phyloP scores from a whole-genome alignment of 441 rosid genomes.

The Croton setiger region DNA sequence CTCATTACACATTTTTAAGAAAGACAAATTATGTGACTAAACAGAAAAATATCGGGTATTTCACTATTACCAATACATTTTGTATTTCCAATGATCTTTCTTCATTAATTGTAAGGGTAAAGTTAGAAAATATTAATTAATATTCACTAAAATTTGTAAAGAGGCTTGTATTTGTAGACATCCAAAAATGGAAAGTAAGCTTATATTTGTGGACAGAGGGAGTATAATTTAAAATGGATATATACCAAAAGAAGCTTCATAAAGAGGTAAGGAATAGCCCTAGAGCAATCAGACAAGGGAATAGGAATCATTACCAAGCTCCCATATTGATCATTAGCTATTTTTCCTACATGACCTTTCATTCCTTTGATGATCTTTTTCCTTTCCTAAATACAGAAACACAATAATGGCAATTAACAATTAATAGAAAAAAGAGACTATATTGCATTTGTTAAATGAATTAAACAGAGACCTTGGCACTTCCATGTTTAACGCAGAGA shows the following conservation, averaged over 20 bases:
- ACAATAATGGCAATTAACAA: constrained; percentile 3
- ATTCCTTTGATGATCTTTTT: constrained; percentile 85
- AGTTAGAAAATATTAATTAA: no score
- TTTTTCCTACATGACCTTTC: constrained; percentile 62
- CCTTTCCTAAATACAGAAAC: constrained; percentile 55
- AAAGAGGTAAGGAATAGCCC: background rate
- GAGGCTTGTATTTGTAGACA: no score
- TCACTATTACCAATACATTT: no score
- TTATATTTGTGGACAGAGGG: no score
- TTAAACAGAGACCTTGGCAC: constrained; percentile 69
- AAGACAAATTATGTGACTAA: no score
- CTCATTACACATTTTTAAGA: no score
- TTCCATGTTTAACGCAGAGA: constrained; percentile 86
- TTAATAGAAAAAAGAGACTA: constrained; percentile 3
- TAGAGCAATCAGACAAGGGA: constrained; percentile 12
- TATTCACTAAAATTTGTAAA: no score
- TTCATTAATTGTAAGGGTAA: no score
- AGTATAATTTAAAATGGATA: background rate
- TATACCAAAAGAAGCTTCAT: background rate
- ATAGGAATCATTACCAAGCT: constrained; percentile 55
- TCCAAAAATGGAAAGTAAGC: no score
- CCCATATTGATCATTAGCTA: constrained; percentile 74
- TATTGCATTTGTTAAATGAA: constrained; percentile 9
- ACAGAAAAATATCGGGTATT: no score
- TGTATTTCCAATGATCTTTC: no score